These are phyloP conservation scores for Magnusiomyces ingens DNA, from an alignment of 1,139 yeast genomes.

Conservation along the genomic window DNA sequence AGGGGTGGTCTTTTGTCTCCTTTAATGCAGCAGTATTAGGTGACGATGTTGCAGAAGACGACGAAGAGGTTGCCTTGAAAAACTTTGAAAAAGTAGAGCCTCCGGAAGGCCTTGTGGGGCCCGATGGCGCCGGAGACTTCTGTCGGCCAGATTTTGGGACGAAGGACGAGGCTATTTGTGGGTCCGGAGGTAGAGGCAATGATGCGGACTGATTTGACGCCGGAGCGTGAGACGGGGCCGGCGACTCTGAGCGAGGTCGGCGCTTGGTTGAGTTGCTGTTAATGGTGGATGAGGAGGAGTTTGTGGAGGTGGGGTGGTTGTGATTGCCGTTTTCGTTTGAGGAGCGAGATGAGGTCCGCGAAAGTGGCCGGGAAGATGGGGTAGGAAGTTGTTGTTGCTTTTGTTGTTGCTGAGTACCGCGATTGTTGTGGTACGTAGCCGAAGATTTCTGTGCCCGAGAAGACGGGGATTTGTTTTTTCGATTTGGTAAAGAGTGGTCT, in stretches of 20 bases:
- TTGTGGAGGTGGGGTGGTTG: too few species aligned
- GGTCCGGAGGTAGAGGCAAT: too few species aligned
- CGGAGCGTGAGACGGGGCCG: not conserved
- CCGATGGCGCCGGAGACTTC: not conserved
- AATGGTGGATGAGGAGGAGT: not conserved
- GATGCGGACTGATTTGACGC: too few species aligned
- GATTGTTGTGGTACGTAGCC: not conserved
- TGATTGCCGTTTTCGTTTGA: too few species aligned
- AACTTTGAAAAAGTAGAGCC: too few species aligned
- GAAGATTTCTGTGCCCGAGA: not conserved
- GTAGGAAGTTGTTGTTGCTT: not conserved
- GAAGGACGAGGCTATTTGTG: too few species aligned
- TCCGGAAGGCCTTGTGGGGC: too few species aligned
- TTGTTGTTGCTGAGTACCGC: slow-evolving; percentile 1
- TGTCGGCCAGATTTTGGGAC: too few species aligned
- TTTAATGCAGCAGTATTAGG: not conserved
- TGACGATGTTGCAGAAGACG: not conserved
- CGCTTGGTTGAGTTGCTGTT: not conserved
- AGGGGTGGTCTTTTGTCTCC: too few species aligned
- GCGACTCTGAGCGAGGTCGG: not conserved
- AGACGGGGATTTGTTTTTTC: not conserved
- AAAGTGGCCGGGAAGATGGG: too few species aligned
- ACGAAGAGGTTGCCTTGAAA: not conserved
- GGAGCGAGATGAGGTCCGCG: too few species aligned
- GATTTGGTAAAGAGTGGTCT: slow-evolving; percentile 7